These are phyloP conservation scores for Pleurostoma richardsiae DNA, from an alignment of 2,329 filamentous ascomycete genomes.

Conservation along the genomic window DNA sequence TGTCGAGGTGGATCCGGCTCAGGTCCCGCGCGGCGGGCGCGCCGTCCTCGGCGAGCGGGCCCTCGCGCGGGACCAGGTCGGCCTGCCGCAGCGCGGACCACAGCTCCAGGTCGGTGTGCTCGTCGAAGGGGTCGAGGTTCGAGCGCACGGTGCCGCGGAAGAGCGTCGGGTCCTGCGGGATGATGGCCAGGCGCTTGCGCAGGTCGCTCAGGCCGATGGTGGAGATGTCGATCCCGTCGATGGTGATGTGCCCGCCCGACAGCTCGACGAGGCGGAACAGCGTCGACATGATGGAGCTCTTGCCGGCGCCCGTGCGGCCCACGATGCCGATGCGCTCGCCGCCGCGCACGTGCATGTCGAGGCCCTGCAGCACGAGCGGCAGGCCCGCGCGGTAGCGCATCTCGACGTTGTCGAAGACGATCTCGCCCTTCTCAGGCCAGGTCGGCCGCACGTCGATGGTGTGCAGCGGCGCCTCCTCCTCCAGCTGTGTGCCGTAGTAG, in stretches of 20 bases:
- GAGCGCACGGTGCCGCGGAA: conserved; percentile 70
- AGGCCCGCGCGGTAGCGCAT: conserved; percentile 73
- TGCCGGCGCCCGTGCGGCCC: conserved; percentile 61
- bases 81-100: conserved; percentile 76
- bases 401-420: conserved; percentile 67
- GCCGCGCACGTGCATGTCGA: conserved; percentile 66
- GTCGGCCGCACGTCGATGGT: conserved; percentile 64
- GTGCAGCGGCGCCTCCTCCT: conserved; percentile 83
- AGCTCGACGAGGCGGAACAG: conserved; percentile 55
- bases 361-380: conserved; percentile 66
- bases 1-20: conserved; percentile 76
- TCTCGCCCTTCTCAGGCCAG: conserved; percentile 87
- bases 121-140: conserved; percentile 76
- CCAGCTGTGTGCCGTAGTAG: conserved; percentile 82
- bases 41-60: conserved; percentile 27
- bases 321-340: conserved; percentile 75
- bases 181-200: conserved; percentile 57
- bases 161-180: conserved; percentile 62
- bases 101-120: conserved; percentile 72
- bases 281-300: conserved; percentile 59
- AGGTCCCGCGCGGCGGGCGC: conserved; percentile 18
- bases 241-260: conserved; percentile 32
- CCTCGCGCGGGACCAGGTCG: conserved; percentile 58
- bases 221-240: conserved; percentile 48
- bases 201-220: conserved; percentile 56